A percentile compares a stretch with the other conserved stretches of the same genome.
phyloP scores from a whole-genome alignment of 208 protist genomes.

The Leishmania amazonensis region DNA sequence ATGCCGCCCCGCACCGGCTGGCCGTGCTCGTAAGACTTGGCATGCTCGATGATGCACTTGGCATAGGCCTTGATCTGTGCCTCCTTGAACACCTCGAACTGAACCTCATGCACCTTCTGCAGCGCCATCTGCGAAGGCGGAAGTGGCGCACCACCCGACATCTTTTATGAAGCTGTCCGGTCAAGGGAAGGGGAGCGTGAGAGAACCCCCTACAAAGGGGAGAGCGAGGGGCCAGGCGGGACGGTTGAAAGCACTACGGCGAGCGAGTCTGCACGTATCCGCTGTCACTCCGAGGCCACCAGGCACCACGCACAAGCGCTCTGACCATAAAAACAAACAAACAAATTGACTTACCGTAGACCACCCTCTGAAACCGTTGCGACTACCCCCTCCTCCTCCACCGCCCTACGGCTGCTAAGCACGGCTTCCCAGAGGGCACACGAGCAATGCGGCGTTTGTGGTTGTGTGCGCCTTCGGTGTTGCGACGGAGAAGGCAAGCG shows the following conservation, averaged over 20 bases:
- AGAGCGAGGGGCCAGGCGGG: not conserved
- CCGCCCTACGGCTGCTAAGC: not conserved
- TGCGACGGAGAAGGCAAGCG: not conserved
- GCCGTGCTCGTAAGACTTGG: slow-evolving; percentile 87
- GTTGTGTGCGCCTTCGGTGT: not conserved
- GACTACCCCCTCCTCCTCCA: not conserved
- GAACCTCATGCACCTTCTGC: slow-evolving; percentile 77
- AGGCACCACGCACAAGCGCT: not conserved
- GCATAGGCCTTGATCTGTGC: slow-evolving; percentile 88
- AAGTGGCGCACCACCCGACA: slow-evolving; percentile 83
- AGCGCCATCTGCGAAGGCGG: slow-evolving; percentile 81
- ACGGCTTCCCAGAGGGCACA: not conserved
- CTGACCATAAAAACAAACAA: not conserved
- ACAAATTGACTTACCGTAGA: not conserved
- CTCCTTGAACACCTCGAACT: slow-evolving; percentile 91
- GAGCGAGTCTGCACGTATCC: not conserved
- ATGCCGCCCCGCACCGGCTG: slow-evolving; percentile 82
- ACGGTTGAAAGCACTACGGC: not conserved
- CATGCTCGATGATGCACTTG: slow-evolving; percentile 79
- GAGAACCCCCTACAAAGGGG: not conserved
- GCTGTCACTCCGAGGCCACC: not conserved
- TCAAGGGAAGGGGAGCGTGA: not conserved
- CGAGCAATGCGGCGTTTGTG: not conserved
- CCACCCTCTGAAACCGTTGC: not conserved
- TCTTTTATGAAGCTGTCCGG: slow-evolving; percentile 14